Percentiles rank a stretch among this genome's conserved stretches.
phyloP scores from a whole-genome alignment of 352 stramenopile species.

The Elongisporangium anandrum region DNA sequence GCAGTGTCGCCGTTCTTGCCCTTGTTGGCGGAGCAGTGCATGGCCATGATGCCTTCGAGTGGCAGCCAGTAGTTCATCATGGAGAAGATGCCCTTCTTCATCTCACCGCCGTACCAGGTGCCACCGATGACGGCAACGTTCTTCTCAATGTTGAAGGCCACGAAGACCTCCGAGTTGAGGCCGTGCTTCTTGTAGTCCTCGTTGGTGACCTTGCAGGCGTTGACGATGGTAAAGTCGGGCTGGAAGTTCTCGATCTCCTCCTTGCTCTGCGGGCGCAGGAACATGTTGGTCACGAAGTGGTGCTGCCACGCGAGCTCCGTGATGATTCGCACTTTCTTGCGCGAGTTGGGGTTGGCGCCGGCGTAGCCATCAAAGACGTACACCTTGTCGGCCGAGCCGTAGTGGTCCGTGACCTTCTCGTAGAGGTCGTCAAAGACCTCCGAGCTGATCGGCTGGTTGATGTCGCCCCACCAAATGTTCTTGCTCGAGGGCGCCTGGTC shows the following conservation, averaged over 20 bases:
- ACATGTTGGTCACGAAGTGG: slow-evolving; percentile 98
- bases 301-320: slow-evolving; percentile 98
- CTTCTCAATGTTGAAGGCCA: slow-evolving; percentile 97
- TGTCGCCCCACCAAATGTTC: slow-evolving; percentile 96
- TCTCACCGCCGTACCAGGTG: slow-evolving; percentile 97
- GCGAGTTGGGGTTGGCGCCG: slow-evolving; percentile 88
- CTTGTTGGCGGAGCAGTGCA: slow-evolving; percentile 99
- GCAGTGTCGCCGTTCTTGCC: slow-evolving; percentile 95
- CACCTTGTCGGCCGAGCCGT: slow-evolving; percentile 89
- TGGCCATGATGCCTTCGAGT: slow-evolving; percentile 93
- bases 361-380: slow-evolving; percentile 97
- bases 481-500: slow-evolving; percentile 88
- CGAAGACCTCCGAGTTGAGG: slow-evolving; percentile 95
- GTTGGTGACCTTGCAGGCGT: slow-evolving; percentile 95
- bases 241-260: slow-evolving; percentile 92
- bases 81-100: slow-evolving; percentile 98
- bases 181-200: slow-evolving; percentile 93
- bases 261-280: slow-evolving; percentile 81
- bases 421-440: slow-evolving; percentile 97
- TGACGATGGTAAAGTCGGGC: slow-evolving; percentile 98
- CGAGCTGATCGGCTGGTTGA: slow-evolving; percentile 93
- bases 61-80: slow-evolving; percentile 99
- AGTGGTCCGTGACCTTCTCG: slow-evolving; percentile 92
- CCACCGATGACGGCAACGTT: slow-evolving; percentile 93
- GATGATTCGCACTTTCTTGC: slow-evolving; percentile 96